A percentile compares a stretch with the other conserved stretches of the same genome.
phyloP scores from a whole-genome alignment of 1,284 basidiomycete genomes.

The Meira nashicola region DNA sequence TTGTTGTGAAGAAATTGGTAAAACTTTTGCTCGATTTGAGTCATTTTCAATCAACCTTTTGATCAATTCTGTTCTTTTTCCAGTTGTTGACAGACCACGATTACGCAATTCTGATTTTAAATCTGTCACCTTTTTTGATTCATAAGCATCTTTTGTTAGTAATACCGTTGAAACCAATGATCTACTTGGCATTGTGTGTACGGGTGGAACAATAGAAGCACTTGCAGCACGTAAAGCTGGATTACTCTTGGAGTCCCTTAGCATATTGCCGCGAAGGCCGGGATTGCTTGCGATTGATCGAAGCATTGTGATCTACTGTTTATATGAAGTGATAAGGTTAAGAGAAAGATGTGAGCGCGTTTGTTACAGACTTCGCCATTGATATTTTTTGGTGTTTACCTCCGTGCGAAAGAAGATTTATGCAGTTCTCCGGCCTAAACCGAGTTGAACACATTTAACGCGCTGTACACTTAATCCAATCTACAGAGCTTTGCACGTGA shows the following conservation, averaged over 20 bases:
- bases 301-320: not conserved
- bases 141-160: constrained; percentile 11
- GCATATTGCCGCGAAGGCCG: not conserved
- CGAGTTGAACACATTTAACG: no score
- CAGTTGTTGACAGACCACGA: constrained; percentile 16
- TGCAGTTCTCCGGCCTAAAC: no score
- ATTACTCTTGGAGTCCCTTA: not conserved
- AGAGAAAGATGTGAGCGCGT: no score
- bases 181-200: constrained; percentile 1
- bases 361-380: no score
- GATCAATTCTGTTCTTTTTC: constrained; percentile 13
- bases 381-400: no score
- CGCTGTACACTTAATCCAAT: no score
- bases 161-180: constrained; percentile 15
- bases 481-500: no score
- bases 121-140: constrained; percentile 6
- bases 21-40: constrained; percentile 1
- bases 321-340: no score
- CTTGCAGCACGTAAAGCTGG: not conserved
- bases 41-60: constrained; percentile 15
- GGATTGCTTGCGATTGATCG: not conserved
- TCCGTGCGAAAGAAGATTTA: no score
- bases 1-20: not conserved
- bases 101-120: constrained; percentile 13
- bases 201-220: not conserved